Base-by-base conservation (phyloP, 1,139 yeast species). In the Saccharomycopsis hybrid region DNA sequence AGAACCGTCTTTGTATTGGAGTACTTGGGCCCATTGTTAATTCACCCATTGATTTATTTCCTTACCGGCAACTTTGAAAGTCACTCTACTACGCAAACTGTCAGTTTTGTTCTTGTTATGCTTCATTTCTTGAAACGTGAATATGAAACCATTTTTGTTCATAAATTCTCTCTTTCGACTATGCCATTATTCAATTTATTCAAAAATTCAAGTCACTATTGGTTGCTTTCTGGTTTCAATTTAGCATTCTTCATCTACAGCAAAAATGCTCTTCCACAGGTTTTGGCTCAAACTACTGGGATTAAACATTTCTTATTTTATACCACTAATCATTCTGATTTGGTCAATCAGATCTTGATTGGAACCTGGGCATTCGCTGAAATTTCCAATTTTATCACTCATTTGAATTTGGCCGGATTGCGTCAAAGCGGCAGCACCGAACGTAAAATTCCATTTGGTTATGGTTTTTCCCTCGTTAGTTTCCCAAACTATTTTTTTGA, bases 401-500 rank as follows among this genome's bases (percentile, higher is more conserved):
- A 92, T 65, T 60, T 71, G 50, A 76, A 71, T 48, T 75, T 85
- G 60, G 70, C 83, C 41, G 65, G 71, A 35, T 71, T 86, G 7
- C 36, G 43, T 47, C 25, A 40, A 35, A 61, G 59, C 36, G 72
- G 72, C 35, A 66, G 78, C 45, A 72, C 68, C 44, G 74, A 71
- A 54, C 76, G 77, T 50, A 68, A 64, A 51, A 76, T 77, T 54
- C 82, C 82, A 8, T 60, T 64, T 44, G 82, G 82, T 13, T 77
- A 73, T 52, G 76, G 75, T 5, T 72, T 73, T 58, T 59, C 61
- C 51, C 56, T 60, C 48, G 71, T 72, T n/a, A 69, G 74, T 11
- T 68, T 67, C 63, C 98, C 98, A 58, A 92, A 92, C 69, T 92
- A 92, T 67, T 84, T 88, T 58, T 92, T 89, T 65, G 98, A 92